Conservation (phyloP, 257 asterid genomes). For the Lithospermum erythrorhizon region DNA sequence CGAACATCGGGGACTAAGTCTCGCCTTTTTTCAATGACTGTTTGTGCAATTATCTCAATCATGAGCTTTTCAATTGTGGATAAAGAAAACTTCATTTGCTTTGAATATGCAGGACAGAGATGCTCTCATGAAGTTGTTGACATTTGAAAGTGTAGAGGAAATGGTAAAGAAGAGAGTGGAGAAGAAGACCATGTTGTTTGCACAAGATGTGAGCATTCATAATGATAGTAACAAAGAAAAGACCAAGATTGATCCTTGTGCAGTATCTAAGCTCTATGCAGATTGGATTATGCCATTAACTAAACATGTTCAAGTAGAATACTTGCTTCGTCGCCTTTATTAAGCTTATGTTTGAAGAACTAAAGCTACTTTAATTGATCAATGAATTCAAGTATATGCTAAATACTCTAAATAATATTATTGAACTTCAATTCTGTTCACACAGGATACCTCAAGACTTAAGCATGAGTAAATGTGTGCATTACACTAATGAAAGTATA, state of each 20-base stretch:
- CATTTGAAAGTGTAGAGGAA: conserved; percentile 70
- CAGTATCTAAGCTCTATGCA: conserved; percentile 46
- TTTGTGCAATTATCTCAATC: too few relatives aligned
- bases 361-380: too few relatives aligned
- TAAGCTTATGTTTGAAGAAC: background rate
- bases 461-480: too few relatives aligned
- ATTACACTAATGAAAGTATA: too few relatives aligned
- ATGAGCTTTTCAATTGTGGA: too few relatives aligned
- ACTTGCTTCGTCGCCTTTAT: conserved; percentile 64
- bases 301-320: conserved; percentile 67
- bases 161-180: conserved; percentile 60
- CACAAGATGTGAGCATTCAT: conserved; percentile 52
- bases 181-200: conserved; percentile 61
- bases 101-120: conserved; percentile 50
- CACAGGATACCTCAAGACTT: background rate
- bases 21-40: too few relatives aligned
- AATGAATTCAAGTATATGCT: background rate
- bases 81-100: background rate
- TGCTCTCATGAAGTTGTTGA: conserved; percentile 56
- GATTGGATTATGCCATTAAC: conserved; percentile 85
- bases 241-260: conserved; percentile 54
- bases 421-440: too few relatives aligned
- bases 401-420: too few relatives aligned
- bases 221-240: conserved; percentile 14
- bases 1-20: too few relatives aligned